Conservation (phyloP, 768 basidiomycete genomes). For the Mycena metata region DNA sequence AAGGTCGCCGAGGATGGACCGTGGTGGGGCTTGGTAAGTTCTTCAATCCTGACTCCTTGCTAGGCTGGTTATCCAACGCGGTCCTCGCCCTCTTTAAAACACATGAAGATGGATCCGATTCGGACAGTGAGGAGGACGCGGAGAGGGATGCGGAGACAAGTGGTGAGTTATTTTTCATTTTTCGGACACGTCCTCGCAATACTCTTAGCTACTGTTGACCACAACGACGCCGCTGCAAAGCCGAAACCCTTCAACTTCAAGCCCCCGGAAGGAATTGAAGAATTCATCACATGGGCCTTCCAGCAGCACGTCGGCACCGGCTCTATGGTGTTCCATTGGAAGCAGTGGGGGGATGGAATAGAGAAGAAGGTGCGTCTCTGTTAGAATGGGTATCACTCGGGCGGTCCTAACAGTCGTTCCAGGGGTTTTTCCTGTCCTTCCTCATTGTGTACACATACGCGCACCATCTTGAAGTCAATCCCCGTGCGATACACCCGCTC, state of each 20-base stretch:
- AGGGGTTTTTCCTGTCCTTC: neutral
- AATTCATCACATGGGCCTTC: neutral
- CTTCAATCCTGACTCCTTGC: too few relatives aligned
- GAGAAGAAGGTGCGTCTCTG: constrained; percentile 10
- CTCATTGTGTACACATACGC: constrained; percentile 1
- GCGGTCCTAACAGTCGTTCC: neutral
- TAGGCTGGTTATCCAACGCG: too few relatives aligned
- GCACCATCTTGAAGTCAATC: constrained; percentile 3
- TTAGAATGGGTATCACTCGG: too few relatives aligned
- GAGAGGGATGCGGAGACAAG: too few relatives aligned
- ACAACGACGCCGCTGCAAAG: neutral
- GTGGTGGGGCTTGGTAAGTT: too few relatives aligned
- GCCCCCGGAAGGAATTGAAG: neutral
- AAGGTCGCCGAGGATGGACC: neutral
- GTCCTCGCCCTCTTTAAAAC: too few relatives aligned
- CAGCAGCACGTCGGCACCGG: neutral
- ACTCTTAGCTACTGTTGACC: neutral
- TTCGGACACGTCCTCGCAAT: neutral
- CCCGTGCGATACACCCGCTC: too few relatives aligned
- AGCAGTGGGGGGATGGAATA: neutral
- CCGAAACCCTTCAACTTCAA: neutral
- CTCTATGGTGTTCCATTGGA: constrained; percentile 2
- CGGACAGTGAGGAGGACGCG: too few relatives aligned
- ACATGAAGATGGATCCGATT: too few relatives aligned
- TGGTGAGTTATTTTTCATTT: too few relatives aligned